Conservation (phyloP, 164 flowering plant genomes). For the Liriodendron chinense region DNA sequence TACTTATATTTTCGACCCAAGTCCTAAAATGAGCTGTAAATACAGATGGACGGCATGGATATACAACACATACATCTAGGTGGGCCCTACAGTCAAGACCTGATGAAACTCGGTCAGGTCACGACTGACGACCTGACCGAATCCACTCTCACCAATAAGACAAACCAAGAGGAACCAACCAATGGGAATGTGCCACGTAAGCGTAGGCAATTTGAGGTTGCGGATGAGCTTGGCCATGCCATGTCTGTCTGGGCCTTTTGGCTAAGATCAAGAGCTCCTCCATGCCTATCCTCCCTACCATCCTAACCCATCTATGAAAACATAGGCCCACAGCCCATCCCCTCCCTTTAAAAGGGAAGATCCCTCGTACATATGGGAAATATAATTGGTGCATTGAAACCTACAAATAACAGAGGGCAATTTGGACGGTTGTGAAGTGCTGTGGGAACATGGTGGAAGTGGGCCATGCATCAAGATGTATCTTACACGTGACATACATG, state of each 20-base stretch:
- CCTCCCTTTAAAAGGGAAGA: neutral
- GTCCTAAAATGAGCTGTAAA: no score
- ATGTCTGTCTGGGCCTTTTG: conserved; percentile 3
- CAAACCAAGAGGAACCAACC: neutral
- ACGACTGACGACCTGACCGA: no score
- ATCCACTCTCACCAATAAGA: conserved; percentile 1
- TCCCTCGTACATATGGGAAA: conserved; percentile 19
- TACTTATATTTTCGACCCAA: no score
- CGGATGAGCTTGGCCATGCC: neutral
- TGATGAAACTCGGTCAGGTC: neutral
- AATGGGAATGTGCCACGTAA: neutral
- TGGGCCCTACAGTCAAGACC: neutral
- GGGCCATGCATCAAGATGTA: no score
- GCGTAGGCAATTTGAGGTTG: neutral
- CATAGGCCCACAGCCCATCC: conserved; percentile 8
- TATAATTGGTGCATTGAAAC: conserved; percentile 21
- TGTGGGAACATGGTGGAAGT: no score
- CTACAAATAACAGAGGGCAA: conserved; percentile 5
- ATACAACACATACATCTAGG: no score
- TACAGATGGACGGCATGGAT: no score
- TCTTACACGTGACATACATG: no score
- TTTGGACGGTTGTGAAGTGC: neutral
- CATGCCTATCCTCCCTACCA: neutral
- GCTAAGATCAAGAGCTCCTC: conserved; percentile 5
- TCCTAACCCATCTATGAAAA: neutral